Base-by-base conservation (phyloP, 148 eudicot genomes). In the Silene latifolia region DNA sequence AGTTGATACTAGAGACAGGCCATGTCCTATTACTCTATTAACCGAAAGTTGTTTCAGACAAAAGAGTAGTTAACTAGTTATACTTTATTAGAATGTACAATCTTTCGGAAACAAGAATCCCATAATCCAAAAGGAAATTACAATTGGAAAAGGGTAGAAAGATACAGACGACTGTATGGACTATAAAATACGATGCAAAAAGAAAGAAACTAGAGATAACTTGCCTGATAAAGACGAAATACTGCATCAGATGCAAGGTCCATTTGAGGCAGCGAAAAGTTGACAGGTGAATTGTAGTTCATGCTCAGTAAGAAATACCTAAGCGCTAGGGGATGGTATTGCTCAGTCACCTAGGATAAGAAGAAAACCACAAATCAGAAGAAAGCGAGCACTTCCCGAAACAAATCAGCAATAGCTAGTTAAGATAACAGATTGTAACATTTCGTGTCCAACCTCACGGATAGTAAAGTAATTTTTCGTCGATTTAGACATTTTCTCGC, bases 401-500 rank as follows among this genome's bases (percentile, higher is more conserved):
- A 21, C 17, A 48, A 48, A 48, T 11, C 15, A 48, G 4, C 3
- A 53, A 27, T 18, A 68, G 57, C 57, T 17, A 17, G 70, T 24
- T 15, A 56, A 35, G 62, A 51, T 51, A 63, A 24, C 48, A 39
- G 42, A 8, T 32, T 10, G 39, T 18, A 78, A 70, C n/a, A 64
- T 44, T 23, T 27, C 63, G 75, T 9, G 17, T 57, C 76, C 53
- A 84, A 93, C 97, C 95, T 87, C 85, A 21, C 98, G 95, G 65
- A 91, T 94, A n/a, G 97, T 88, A 78, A 88, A 88, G 79, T 87
- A 91, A 79, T 94, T 94, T 53, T 88, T 89, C 3, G 83, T 69
- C 1, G 97, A 94, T 80, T 94, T 94, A 19, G 97, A 89, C 97
- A 94, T 91, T 72, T 94, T 94, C 86, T 88, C 89, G 64, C 83